Evolutionary conservation across 2,329 filamentous ascomycete species (phyloP).

Genomic region (Fusarium lateritium): DNA sequence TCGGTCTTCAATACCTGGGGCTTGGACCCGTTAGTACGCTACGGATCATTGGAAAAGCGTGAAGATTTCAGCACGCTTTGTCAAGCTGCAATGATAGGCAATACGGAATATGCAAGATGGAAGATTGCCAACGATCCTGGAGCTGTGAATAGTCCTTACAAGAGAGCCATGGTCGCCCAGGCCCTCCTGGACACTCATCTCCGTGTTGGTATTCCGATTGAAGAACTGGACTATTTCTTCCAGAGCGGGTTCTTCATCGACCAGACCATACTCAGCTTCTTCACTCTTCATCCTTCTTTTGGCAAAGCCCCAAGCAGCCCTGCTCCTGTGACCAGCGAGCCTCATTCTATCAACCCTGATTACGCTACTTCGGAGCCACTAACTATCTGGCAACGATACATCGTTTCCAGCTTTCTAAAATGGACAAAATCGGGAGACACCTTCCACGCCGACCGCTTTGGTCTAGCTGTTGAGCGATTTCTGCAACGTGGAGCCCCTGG

Average conservation of each 20-base stretch:
- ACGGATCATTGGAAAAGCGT: neutral
- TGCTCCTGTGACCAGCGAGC: too few species aligned
- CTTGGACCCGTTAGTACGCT: neutral
- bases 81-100: neutral
- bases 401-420: neutral
- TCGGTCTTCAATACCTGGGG: neutral
- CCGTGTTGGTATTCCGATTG: neutral
- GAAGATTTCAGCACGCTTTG: neutral
- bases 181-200: neutral
- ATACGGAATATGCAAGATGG: neutral
- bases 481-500: neutral
- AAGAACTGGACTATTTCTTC: neutral
- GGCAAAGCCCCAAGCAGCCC: neutral
- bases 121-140: neutral
- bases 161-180: neutral
- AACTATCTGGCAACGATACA: conserved; percentile 2
- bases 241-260: neutral
- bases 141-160: neutral
- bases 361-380: neutral
- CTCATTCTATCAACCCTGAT: too few species aligned
- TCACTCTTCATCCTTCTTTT: neutral
- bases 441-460: neutral
- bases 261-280: neutral
- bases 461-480: neutral
- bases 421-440: neutral